Conservation (phyloP, 208 protist species). For the Trypanosoma conorhini region DNA sequence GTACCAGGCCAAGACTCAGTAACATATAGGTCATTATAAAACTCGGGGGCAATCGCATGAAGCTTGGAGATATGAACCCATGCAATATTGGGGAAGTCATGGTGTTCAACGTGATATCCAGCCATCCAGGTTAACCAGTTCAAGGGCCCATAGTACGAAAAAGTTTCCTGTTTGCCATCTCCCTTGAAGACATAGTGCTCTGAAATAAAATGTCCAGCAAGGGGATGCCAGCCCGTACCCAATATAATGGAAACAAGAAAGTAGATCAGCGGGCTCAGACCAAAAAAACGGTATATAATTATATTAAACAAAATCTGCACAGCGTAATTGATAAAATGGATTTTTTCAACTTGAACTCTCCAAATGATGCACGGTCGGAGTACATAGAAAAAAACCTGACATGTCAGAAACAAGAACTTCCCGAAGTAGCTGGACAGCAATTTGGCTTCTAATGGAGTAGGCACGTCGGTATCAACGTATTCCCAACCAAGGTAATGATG, state of each 20-base stretch:
- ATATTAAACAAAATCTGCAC: constrained; percentile 50
- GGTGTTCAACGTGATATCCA: constrained; percentile 98
- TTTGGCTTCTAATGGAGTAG: constrained; percentile 69
- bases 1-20: constrained; percentile 81
- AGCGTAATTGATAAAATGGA: constrained; percentile 60
- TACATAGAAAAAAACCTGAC: constrained; percentile 91
- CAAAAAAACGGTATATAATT: constrained; percentile 49
- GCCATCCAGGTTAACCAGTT: constrained; percentile 94
- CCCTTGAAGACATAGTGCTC: constrained; percentile 93
- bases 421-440: constrained; percentile 60
- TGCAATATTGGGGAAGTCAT: constrained; percentile 97
- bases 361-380: constrained; percentile 80
- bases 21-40: constrained; percentile 84
- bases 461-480: constrained; percentile 86
- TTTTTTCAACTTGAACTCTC: constrained; percentile 53
- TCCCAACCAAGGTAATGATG: constrained; percentile 93
- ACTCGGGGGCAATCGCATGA: constrained; percentile 91
- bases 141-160: constrained; percentile 95
- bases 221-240: constrained; percentile 86
- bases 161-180: constrained; percentile 91
- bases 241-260: constrained; percentile 78
- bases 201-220: constrained; percentile 91
- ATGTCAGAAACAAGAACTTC: constrained; percentile 87
- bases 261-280: constrained; percentile 72
- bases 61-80: constrained; percentile 87